phyloP scores from a whole-genome alignment of 306 rosid species.

The Gastrolobium bilobum region DNA sequence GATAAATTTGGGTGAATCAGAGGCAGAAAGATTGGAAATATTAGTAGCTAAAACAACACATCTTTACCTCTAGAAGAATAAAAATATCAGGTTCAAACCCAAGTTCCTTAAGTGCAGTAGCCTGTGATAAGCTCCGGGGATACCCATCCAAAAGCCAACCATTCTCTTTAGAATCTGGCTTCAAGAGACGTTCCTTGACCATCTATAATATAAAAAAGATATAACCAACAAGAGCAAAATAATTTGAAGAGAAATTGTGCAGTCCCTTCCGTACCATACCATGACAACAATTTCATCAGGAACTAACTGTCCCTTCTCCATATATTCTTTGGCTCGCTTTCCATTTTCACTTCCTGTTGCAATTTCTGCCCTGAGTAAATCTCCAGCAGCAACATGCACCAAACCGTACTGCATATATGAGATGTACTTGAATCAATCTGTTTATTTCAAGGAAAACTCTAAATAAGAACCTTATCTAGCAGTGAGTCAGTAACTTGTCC shows the following conservation, averaged over 20 bases:
- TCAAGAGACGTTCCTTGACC: slow-evolving; percentile 83
- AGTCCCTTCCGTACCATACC: slow-evolving; percentile 60
- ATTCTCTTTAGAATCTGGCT: slow-evolving; percentile 71
- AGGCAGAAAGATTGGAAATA: neutral
- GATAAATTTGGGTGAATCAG: neutral
- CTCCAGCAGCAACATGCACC: slow-evolving; percentile 97
- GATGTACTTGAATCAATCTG: slow-evolving; percentile 60
- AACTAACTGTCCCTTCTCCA: slow-evolving; percentile 91
- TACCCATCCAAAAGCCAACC: slow-evolving; percentile 99
- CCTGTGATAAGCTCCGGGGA: slow-evolving; percentile 96
- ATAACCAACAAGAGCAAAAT: slow-evolving; percentile 39
- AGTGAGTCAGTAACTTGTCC: slow-evolving; percentile 21
- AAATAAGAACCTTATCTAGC: slow-evolving; percentile 48
- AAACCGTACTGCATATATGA: slow-evolving; percentile 80
- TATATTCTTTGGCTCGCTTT: slow-evolving; percentile 73
- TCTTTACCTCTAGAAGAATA: slow-evolving; percentile 79
- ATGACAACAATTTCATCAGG: slow-evolving; percentile 90
- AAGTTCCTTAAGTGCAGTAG: slow-evolving; percentile 68
- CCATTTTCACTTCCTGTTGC: slow-evolving; percentile 87
- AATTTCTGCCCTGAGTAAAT: slow-evolving; percentile 90
- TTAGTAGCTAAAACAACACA: slow-evolving; percentile 14
- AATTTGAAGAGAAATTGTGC: slow-evolving; percentile 22
- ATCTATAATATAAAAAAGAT: slow-evolving; percentile 62
- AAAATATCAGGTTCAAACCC: slow-evolving; percentile 84
- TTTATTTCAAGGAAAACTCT: slow-evolving; percentile 42